These are phyloP conservation scores for Taiozyma sp. DNA, from an alignment of 1,139 yeast species.

Conservation along the genomic window DNA sequence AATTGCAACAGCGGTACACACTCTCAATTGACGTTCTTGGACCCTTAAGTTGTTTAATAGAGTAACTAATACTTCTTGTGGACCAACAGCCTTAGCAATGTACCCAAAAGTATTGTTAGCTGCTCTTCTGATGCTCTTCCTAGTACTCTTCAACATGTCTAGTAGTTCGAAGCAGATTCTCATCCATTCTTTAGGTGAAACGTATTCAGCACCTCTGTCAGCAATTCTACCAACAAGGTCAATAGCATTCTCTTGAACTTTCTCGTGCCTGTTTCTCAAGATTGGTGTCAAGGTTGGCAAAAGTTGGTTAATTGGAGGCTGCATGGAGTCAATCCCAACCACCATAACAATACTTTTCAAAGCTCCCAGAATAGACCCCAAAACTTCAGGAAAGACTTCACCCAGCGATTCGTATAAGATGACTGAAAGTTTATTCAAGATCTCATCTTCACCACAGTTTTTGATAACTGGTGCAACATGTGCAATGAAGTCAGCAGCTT, in stretches of 20 bases:
- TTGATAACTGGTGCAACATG: constrained; percentile 65
- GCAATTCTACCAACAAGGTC: constrained; percentile 83
- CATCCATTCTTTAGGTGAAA: constrained; percentile 97
- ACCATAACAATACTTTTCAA: constrained; percentile 47
- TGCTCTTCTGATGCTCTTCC: constrained; percentile 72
- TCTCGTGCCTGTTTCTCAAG: constrained; percentile 82
- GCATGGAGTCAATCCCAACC: constrained; percentile 54
- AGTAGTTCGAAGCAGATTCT: constrained; percentile 87
- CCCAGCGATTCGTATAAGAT: constrained; percentile 90
- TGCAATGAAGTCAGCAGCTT: constrained; percentile 76
- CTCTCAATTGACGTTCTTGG: constrained; percentile 94
- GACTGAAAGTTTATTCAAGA: constrained; percentile 65
- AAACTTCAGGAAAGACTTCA: constrained; percentile 91
- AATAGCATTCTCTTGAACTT: constrained; percentile 85
- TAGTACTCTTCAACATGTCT: constrained; percentile 85
- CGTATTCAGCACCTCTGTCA: constrained; percentile 74
- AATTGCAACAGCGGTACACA: constrained; percentile 96
- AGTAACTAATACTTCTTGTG: constrained; percentile 89
- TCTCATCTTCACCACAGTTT: constrained; percentile 58
- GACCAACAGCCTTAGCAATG: constrained; percentile 92
- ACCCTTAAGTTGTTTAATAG: constrained; percentile 80
- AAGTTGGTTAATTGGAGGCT: constrained; percentile 82
- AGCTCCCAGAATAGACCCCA: constrained; percentile 81
- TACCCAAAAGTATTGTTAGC: constrained; percentile 91
- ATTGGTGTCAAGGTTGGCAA: constrained; percentile 91